These are phyloP conservation scores for Clarireedia homoeocarpa DNA, from an alignment of 2,329 filamentous ascomycete species.

Conservation along the genomic window DNA sequence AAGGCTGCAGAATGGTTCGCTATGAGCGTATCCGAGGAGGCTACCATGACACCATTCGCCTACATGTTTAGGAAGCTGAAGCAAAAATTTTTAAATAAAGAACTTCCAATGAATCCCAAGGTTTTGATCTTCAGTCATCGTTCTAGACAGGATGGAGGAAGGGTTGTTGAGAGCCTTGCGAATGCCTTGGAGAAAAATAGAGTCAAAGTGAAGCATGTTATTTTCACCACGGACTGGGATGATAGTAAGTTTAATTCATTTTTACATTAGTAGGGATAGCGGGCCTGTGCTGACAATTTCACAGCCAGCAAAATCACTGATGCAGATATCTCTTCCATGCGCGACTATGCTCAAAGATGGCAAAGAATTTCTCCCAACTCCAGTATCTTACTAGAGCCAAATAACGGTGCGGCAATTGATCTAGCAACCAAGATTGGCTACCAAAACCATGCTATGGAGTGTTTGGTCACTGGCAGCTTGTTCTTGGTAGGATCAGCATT, in stretches of 20 bases:
- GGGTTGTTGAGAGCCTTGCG: constrained; percentile 8
- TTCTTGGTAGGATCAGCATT: constrained; percentile 47
- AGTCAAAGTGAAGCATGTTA: constrained; percentile 14
- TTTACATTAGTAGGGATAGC: rapidly evolving
- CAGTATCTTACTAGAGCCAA: constrained; percentile 35
- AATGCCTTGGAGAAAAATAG: constrained; percentile 6
- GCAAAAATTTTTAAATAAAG: background rate
- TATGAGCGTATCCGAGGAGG: constrained; percentile 27
- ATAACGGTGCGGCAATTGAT: constrained; percentile 46
- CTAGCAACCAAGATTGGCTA: constrained; percentile 34
- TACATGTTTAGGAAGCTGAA: constrained; percentile 4
- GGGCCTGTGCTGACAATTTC: background rate
- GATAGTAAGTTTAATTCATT: constrained; percentile 6
- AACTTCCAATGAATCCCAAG: background rate
- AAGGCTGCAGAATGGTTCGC: constrained; percentile 77
- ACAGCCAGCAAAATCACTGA: background rate
- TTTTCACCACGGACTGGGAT: constrained; percentile 14
- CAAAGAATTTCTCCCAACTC: constrained; percentile 11
- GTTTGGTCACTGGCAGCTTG: constrained; percentile 51
- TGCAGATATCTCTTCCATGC: constrained; percentile 5
- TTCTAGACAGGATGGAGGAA: constrained; percentile 3
- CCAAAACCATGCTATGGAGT: constrained; percentile 20
- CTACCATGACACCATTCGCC: background rate
- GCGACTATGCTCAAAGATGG: constrained; percentile 15
- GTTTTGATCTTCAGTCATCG: constrained; percentile 15